Evolutionary conservation across 106 monocot genomes (phyloP), one percentile per base, ranked within the genome.

Genomic region (Gastrodia elata): DNA sequence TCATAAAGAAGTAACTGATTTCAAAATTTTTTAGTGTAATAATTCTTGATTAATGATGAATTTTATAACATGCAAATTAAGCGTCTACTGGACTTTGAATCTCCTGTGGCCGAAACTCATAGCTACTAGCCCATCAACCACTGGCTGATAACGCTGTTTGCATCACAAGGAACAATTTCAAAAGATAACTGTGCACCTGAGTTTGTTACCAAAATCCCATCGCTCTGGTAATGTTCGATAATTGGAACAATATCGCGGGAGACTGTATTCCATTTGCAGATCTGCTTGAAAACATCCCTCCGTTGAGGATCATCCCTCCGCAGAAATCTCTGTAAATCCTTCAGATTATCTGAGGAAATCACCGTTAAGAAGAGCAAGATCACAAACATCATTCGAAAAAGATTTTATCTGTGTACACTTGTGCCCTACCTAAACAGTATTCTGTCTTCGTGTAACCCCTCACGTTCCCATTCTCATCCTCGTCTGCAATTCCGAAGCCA

Each of bases 241-340:
- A 91, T 81, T 8, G 97, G 93, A 24, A 98, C 82, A 27, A 93
- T 42, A 82, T 93, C 87, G 0, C 68, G 77, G 33, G 88, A 85
- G 15, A 91, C 93, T 3, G 80, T 86, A 39, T 87, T 91, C 93
- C 93, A 93, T 61, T 88, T 98, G 83, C 98, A 98, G 24, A 91
- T 74, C 91, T 93, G 93, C 64, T 87, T 91, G 93, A 93, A 98
- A 7, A 98, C 91, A 20, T 84, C 73, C 34, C 98, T 77, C 52
- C 73, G 65, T 30, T 76, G 71, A 1, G 88, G 88, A 79, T 97
- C 84, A 32, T 98, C 93, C 8, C 98, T 88, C 39, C 93, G 81
- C 33, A 98, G 76, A 74, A 82, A 93, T 61, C 98, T 79, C 78
- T 93, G 93, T 25, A 98, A 34, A 76, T 93, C 98, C 77, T 93